Evolutionary conservation across 495 filamentous ascomycete genomes (phyloP).

Genomic region (Neurospora sp.): DNA sequence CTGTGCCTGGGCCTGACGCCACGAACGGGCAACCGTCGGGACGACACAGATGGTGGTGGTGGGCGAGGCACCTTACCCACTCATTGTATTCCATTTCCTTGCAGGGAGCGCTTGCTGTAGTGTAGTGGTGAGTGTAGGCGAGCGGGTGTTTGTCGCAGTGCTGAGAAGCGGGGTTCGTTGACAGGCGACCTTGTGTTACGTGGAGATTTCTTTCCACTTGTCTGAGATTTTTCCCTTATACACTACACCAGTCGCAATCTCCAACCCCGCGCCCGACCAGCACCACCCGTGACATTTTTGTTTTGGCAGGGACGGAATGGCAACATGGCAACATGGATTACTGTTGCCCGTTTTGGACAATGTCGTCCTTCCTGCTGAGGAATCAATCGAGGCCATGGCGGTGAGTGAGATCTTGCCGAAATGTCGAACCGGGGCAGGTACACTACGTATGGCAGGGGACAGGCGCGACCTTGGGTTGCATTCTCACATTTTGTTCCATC

Average conservation of each 20-base stretch:
- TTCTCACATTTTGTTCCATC: neutral
- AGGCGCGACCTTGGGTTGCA: neutral
- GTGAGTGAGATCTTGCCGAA: neutral
- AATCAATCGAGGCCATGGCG: neutral
- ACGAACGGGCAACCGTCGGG: neutral
- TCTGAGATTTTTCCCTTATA: neutral
- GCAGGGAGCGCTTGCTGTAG: neutral
- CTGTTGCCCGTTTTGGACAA: neutral
- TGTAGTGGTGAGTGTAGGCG: neutral
- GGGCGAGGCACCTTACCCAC: too few species aligned
- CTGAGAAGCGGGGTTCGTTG: neutral
- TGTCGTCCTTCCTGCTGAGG: neutral
- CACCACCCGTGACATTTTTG: neutral
- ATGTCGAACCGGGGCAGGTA: neutral
- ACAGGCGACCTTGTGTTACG: neutral
- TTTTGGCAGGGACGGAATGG: neutral
- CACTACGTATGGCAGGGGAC: neutral
- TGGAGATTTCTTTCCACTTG: neutral
- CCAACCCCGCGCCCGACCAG: neutral
- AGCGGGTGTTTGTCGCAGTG: neutral
- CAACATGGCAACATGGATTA: neutral
- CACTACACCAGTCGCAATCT: neutral
- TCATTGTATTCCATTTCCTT: neutral
- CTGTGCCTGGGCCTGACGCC: neutral
- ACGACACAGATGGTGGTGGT: neutral